Evolutionary conservation across 192 early-diverging fungal species (phyloP), one percentile per base, ranked within the genome.

Genomic region (Phycomyces nitens): DNA sequence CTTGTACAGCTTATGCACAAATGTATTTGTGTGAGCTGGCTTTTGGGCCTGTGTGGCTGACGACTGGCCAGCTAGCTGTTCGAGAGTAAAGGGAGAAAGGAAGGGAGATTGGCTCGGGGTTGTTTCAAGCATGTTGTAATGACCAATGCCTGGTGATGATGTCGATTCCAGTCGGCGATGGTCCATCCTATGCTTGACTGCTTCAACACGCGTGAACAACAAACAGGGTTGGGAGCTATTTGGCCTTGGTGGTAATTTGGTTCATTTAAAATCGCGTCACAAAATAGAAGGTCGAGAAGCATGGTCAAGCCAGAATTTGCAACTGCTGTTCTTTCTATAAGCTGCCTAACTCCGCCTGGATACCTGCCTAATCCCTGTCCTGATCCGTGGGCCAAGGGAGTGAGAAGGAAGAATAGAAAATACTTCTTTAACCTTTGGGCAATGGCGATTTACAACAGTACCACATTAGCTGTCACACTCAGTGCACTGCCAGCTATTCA

Each of bases 1-100:
- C 71, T 73, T 68, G 65, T 64, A 73, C 20, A 73, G 29, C 57
- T 73, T 73, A 58, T 73, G 71, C 23, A 73, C 71, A 59, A 73
- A 73, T 24, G 71, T 68, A 58, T 62, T 73, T 15, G 41, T 52
- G 47, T 56, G 49, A 3, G 50, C 27, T 15, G 62, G 47, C 49
- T 56, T 64, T 44, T 34, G 1, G 38, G 52, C 39, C 12, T 27
- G 22, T 22, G 38, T 40, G 34, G 39, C 39, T 59, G 57, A 23
- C 23, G 57, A 41, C 40, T 22, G 39, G 6, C 38, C 38, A 23
- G 57, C 38, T 42, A 59, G 39, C 47, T 62, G 60, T 62, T 62
- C 22, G 20, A 42, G 57, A 5, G 40, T 57, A 26, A 15, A 66
- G 5, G 56, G 27, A 15, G 60, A 38, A 7, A 51, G 11, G n/a